Evolutionary conservation across 1,284 basidiomycete species (phyloP).

Genomic region (Irpex sp.): DNA sequence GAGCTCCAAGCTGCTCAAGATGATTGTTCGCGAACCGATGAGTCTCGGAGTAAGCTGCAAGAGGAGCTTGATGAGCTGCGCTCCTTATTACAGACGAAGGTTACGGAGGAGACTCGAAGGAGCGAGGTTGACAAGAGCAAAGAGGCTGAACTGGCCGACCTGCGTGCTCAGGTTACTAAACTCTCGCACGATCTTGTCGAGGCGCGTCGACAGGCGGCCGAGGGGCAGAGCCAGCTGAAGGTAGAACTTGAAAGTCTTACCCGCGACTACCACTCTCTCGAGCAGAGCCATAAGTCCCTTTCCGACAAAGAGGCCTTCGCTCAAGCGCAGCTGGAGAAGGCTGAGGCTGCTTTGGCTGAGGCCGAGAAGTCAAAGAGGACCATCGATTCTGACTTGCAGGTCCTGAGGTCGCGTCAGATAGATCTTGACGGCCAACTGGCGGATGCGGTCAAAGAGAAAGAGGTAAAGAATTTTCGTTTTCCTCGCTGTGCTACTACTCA

Average conservation of each 20-base stretch:
- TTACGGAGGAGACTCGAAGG: slow-evolving; percentile 81
- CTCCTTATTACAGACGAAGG: slow-evolving; percentile 78
- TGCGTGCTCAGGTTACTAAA: slow-evolving; percentile 66
- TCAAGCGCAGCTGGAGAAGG: slow-evolving; percentile 50
- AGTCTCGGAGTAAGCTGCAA: slow-evolving; percentile 62
- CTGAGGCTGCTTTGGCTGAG: slow-evolving; percentile 52
- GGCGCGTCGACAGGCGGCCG: slow-evolving; percentile 51
- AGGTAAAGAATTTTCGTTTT: slow-evolving; percentile 43
- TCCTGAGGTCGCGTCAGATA: slow-evolving; percentile 67
- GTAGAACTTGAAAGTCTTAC: slow-evolving; percentile 60
- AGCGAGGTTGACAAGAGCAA: slow-evolving; percentile 85
- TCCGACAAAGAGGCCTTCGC: slow-evolving; percentile 51
- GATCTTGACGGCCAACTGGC: slow-evolving; percentile 68
- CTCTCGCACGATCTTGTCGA: slow-evolving; percentile 62
- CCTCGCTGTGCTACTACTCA: neutral
- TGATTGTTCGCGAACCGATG: slow-evolving; percentile 53
- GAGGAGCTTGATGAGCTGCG: slow-evolving; percentile 87
- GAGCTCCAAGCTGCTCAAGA: slow-evolving; percentile 66
- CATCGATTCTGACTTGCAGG: slow-evolving; percentile 74
- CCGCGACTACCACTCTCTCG: slow-evolving; percentile 55
- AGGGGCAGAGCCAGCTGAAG: slow-evolving; percentile 66
- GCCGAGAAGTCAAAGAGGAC: slow-evolving; percentile 71
- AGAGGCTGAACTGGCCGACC: slow-evolving; percentile 75
- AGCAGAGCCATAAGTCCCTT: slow-evolving; percentile 62
- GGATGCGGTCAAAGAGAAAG: slow-evolving; percentile 62